These are phyloP conservation scores for Colletotrichum chrysophilum DNA, from an alignment of 2,329 filamentous ascomycete genomes.

Conservation along the genomic window DNA sequence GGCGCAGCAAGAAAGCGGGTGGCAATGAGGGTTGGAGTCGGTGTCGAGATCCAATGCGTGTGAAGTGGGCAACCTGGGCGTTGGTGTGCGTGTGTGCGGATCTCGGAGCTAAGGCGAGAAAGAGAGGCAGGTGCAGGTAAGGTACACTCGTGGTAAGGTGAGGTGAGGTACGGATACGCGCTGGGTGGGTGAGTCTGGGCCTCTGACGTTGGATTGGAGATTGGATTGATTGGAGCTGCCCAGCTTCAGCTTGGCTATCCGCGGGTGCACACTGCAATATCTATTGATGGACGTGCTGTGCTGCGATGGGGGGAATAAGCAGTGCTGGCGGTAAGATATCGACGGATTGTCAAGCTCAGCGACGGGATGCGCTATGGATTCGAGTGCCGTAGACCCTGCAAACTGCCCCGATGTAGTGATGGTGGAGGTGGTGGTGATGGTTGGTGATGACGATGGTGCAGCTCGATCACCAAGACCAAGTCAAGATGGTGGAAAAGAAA, in stretches of 20 bases:
- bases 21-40: conserved; percentile 7
- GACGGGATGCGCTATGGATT: neutral
- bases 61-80: neutral
- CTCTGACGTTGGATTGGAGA: no score
- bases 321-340: neutral
- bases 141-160: neutral
- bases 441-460: neutral
- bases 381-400: neutral
- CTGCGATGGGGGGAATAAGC: neutral
- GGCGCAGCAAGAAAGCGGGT: neutral
- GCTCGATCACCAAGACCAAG: neutral
- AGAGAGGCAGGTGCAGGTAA: neutral
- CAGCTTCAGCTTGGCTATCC: neutral
- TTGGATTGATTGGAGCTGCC: neutral
- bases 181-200: neutral
- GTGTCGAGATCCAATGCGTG: neutral
- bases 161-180: neutral
- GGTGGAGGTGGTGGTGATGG: neutral
- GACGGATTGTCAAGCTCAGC: neutral
- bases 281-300: neutral
- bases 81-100: neutral
- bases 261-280: neutral
- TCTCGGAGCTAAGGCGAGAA: neutral
- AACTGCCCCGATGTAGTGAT: neutral
- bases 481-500: neutral